Percentiles rank a stretch among this genome's conserved stretches.
Evolutionary conservation across 371 early-diverging fungal species (phyloP).

Genomic region (Batrachochytrium dendrobatidis): DNA sequence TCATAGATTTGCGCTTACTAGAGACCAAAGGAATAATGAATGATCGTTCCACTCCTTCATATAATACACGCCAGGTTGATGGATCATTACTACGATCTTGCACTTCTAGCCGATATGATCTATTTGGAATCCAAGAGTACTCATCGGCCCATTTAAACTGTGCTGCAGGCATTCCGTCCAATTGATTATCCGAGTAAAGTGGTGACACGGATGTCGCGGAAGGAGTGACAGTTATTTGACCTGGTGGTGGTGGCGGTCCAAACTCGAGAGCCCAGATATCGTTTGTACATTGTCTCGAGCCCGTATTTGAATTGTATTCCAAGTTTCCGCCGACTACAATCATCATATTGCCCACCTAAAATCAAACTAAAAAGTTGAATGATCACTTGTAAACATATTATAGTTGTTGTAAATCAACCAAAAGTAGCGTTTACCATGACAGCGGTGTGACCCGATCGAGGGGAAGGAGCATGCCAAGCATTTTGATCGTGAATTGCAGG

Average conservation of each 20-base stretch:
- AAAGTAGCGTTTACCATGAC: neutral
- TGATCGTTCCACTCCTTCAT: neutral
- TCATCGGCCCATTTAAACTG: neutral
- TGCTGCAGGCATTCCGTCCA: neutral
- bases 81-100: neutral
- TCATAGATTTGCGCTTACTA: neutral
- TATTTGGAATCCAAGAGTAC: neutral
- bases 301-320: neutral
- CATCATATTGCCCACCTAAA: neutral
- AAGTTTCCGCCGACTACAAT: neutral
- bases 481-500: neutral
- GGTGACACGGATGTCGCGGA: neutral
- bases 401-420: too few relatives aligned
- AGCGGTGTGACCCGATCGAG: neutral
- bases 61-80: neutral
- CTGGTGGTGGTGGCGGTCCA: neutral
- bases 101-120: neutral
- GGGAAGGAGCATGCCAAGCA: neutral
- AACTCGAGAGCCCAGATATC: slow-evolving; percentile 1
- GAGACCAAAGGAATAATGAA: neutral
- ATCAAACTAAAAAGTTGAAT: too few relatives aligned
- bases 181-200: neutral
- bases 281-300: neutral
- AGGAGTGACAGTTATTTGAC: neutral
- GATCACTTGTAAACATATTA: too few relatives aligned